A percentile compares a stretch with the other conserved stretches of the same genome.
phyloP scores from a whole-genome alignment of 2,329 filamentous ascomycete species.

The Beauveria scarabaeidicola region DNA sequence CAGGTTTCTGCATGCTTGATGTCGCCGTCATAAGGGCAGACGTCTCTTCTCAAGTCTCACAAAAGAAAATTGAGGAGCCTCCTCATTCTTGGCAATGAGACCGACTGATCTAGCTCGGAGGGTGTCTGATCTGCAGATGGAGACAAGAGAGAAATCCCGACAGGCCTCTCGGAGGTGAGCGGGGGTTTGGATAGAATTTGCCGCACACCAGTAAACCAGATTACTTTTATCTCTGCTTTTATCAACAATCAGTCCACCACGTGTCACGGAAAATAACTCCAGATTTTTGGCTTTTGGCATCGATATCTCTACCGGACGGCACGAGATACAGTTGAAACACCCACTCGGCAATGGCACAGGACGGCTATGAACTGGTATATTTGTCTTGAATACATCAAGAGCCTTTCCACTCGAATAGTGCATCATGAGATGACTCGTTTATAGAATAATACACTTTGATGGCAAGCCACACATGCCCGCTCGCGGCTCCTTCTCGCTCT shows the following conservation, averaged over 20 bases:
- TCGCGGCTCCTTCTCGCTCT: slow-evolving; percentile 39
- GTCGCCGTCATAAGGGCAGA: neutral
- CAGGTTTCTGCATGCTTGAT: neutral
- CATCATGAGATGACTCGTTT: slow-evolving; percentile 16
- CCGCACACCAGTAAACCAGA: neutral
- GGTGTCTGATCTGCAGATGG: neutral
- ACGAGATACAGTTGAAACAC: too few species aligned
- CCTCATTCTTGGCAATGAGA: neutral
- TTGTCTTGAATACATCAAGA: neutral
- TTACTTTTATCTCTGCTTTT: neutral
- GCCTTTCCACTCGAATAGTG: slow-evolving; percentile 12
- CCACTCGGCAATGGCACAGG: too few species aligned
- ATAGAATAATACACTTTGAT: slow-evolving; percentile 62
- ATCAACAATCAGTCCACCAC: neutral
- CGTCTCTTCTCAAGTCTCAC: neutral
- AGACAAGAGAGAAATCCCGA: neutral
- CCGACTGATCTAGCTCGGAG: neutral
- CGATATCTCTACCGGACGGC: neutral
- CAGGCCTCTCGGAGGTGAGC: neutral
- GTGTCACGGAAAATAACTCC: neutral
- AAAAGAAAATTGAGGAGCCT: neutral
- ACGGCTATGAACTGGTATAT: neutral
- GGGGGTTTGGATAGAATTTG: neutral
- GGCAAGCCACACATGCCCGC: slow-evolving; percentile 73
- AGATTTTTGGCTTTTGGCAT: too few species aligned